Base-by-base conservation (phyloP, 2,329 filamentous ascomycete genomes). In the Alternaria ventricosa region DNA sequence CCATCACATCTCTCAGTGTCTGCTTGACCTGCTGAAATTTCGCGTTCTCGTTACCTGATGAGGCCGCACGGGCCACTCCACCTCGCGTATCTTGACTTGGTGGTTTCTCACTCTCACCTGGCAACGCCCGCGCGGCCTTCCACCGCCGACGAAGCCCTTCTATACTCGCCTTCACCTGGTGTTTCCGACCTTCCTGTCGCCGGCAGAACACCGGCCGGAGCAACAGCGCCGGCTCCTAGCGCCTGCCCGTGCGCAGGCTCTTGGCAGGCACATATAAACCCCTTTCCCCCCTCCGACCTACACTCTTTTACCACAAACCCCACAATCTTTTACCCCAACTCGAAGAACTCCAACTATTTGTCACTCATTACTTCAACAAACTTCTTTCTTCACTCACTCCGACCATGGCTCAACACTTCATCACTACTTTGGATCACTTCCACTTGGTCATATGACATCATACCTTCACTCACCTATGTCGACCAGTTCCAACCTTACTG, bases 61-160 rank as follows among this genome's bases (percentile, higher is more conserved):
- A 28, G 57, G 60, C 55, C 57, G 65, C 65, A 60, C 49, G 57
- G 60, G 30, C 65, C 65, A 65, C 36, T 9, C 57, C 45, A 28
- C 23, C 50, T 59, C 47, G 47, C 47, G 25, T 59, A 28, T 13
- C 23, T 25, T 43, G 51, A 33, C 36, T 59, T 27, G 56, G 30
- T 44, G 46, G 49, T 27, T 22, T 43, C 23, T 36, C 50, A 43
- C 57, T 27, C 55, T 51, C 55, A 58, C 60, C 50, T 63, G 23
- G 33, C 46, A 25, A 23, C 33, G 61, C 56, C 45, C 27, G 45
- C 33, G 41, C 30, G 11, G 36, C 61, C 27, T 25, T 36, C 50
- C 36, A 55, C 51, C 46, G 30, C 30, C 45, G 18, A 61, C 50
- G 47, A 49, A 20, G 47, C n/a, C 65, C 57, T 58, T 57, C 25